Conservation (phyloP, 768 basidiomycete genomes). For the Lactarius vividus region DNA sequence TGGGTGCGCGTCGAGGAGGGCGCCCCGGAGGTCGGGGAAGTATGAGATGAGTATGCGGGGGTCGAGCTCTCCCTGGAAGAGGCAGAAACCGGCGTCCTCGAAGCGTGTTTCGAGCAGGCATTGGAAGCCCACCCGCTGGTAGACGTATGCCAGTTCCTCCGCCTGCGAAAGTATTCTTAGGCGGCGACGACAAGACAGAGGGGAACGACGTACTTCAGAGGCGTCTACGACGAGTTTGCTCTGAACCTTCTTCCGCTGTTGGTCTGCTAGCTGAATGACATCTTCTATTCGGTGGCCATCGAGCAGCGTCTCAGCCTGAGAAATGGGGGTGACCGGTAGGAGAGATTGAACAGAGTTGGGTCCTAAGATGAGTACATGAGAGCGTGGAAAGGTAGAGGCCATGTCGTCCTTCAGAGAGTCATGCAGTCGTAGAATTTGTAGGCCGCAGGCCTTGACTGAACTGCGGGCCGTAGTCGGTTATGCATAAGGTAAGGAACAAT, state of each 20-base stretch:
- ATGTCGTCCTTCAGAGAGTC: slow-evolving; percentile 11
- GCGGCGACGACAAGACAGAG: not conserved
- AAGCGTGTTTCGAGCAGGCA: slow-evolving; percentile 78
- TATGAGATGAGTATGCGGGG: slow-evolving; percentile 79
- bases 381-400: slow-evolving; percentile 53
- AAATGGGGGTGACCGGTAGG: slow-evolving; percentile 66
- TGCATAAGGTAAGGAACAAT: not conserved
- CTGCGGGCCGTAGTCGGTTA: no score
- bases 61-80: slow-evolving; percentile 80
- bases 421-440: not conserved
- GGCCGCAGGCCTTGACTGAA: not conserved
- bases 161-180: slow-evolving; percentile 36
- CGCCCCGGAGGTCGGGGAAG: slow-evolving; percentile 72
- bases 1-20: slow-evolving; percentile 54
- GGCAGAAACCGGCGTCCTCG: slow-evolving; percentile 74
- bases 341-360: slow-evolving; percentile 60
- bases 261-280: slow-evolving; percentile 58
- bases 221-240: slow-evolving; percentile 49
- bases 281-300: slow-evolving; percentile 63
- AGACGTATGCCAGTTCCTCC: slow-evolving; percentile 74
- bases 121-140: slow-evolving; percentile 79
- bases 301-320: slow-evolving; percentile 68
- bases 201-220: slow-evolving; percentile 45
- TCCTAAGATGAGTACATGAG: slow-evolving; percentile 64
- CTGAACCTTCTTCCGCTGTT: slow-evolving; percentile 56